phyloP scores from a whole-genome alignment of 2,329 filamentous ascomycete genomes.

The Venturia oleaginea region DNA sequence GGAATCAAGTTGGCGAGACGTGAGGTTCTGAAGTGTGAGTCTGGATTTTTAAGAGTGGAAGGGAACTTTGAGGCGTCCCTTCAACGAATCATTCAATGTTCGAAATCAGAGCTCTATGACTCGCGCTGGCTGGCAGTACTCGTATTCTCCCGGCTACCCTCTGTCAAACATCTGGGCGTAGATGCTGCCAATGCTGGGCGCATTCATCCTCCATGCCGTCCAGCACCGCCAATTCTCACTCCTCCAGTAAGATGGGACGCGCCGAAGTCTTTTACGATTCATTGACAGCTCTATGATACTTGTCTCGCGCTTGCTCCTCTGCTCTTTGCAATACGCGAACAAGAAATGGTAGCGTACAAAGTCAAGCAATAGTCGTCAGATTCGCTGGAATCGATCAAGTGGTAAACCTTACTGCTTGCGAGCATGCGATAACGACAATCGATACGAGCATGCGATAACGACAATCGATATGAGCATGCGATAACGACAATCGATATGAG shows the following conservation, averaged over 20 bases:
- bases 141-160: too few species aligned
- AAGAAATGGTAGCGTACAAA: neutral
- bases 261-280: neutral
- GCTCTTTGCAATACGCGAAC: neutral
- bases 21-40: too few species aligned
- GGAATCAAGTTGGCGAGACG: too few species aligned
- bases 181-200: constrained; percentile 2
- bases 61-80: too few species aligned
- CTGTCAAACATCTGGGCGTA: neutral
- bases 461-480: too few species aligned
- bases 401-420: neutral
- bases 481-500: neutral
- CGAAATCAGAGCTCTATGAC: too few species aligned
- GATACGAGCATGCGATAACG: too few species aligned
- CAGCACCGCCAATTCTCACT: neutral
- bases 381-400: neutral
- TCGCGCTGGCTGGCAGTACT: too few species aligned
- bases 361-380: neutral
- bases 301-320: neutral
- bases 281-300: neutral
- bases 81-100: too few species aligned
- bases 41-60: too few species aligned
- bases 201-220: neutral
- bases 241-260: neutral
- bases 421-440: neutral